Base-by-base conservation (phyloP, 805 yeast genomes). In the Candida maris region DNA sequence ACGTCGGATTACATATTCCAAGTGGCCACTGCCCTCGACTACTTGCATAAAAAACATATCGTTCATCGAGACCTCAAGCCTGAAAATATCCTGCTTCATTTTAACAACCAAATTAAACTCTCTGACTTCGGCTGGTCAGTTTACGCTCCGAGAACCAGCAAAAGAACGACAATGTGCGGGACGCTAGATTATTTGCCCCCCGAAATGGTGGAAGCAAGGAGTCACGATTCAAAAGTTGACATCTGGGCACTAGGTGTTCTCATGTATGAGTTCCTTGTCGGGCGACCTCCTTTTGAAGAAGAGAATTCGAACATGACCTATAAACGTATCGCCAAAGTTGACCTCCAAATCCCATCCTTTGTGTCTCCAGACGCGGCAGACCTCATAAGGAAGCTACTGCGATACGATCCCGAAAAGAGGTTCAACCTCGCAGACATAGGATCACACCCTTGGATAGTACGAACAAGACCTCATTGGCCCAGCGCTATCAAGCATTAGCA, bases 51-150 rank as follows among this genome's bases (percentile, higher is more conserved):
- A 23, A 85, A 81, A 50, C 77, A 81, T 46, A 79, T 93, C 29
- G 84, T 91, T 19, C 98, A 91, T 55, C 71, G 97, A 42, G 98
- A 91, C 56, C 77, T 91, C 46, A 91, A 91, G 59, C 97, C 97
- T 0, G 97, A 93, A 56, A 91, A 91, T 51, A 84, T 91, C 33
- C 62, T 91, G 28, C 65, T 91, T 8, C 86, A 87, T 5, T 72
- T 79, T 42, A 77, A 85, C 53, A 85, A 88, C 45, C 75, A 74
- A 17, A 70, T 91, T 37, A 91, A 89, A 57, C 70, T 91, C 25
- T 82, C 96, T 14, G 98, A 91, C 62, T 91, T 93, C 57, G 98
- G 98, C 10, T 91, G 97, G 97, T 83, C 95, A 38, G 91, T 89
- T 44, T 79, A 78, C 47, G 72, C 84, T 0, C 76, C 77, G 1